Evolutionary conservation across 2,329 filamentous ascomycete species (phyloP).

Genomic region (Exserohilum rostratum): DNA sequence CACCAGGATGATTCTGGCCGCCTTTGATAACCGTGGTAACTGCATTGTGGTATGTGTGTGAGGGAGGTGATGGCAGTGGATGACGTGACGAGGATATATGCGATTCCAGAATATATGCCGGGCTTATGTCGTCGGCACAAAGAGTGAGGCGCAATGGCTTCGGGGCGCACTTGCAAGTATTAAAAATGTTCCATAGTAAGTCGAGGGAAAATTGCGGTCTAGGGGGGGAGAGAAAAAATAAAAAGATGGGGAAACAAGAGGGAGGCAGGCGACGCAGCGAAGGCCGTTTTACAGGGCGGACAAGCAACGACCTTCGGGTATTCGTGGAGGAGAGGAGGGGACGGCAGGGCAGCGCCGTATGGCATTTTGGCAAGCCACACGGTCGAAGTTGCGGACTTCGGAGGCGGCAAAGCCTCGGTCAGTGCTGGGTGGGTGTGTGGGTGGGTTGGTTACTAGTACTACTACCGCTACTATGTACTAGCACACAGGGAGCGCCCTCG

Average conservation of each 20-base stretch:
- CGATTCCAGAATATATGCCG: constrained; percentile 10
- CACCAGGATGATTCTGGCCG: constrained; percentile 91
- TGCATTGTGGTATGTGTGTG: constrained; percentile 26
- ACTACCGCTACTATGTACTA: not conserved
- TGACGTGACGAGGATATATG: not conserved
- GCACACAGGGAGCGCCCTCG: not conserved
- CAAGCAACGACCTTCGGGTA: constrained; percentile 6
- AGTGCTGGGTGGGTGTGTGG: not conserved
- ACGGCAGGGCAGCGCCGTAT: constrained; percentile 3
- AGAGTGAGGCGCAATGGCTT: constrained; percentile 35
- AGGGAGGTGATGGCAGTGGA: not conserved
- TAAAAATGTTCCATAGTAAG: constrained; percentile 30
- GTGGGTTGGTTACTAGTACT: no score
- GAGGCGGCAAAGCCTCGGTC: constrained; percentile 13
- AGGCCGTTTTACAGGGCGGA: constrained; percentile 1
- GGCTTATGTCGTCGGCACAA: constrained; percentile 10
- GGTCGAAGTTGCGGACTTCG: constrained; percentile 13
- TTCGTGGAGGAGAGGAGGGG: constrained; percentile 14
- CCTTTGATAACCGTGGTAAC: constrained; percentile 55
- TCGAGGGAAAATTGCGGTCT: not conserved
- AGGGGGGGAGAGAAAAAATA: not conserved
- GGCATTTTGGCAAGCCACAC: constrained; percentile 7
- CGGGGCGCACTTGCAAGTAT: constrained; percentile 20
- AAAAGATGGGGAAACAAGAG: not conserved
- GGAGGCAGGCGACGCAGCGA: not conserved